A percentile compares a stretch with the other conserved stretches of the same genome.
Evolutionary conservation across 2,329 filamentous ascomycete genomes (phyloP).

Genomic region (Fusarium globosum): DNA sequence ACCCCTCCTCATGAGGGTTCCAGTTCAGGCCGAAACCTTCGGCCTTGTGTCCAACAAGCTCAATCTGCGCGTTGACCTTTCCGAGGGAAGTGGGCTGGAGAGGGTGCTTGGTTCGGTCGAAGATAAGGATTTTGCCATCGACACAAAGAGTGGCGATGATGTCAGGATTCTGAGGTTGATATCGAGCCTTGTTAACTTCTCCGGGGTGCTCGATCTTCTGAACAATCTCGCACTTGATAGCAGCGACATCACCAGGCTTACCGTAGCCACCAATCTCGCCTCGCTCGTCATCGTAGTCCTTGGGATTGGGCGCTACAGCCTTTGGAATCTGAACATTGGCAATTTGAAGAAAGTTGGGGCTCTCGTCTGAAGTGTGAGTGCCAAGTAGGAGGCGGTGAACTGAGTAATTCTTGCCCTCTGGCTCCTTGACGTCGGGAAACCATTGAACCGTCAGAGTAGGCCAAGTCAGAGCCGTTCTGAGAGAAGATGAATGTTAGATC

Average conservation of each 20-base stretch:
- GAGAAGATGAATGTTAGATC: constrained; percentile 6
- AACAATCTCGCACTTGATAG: constrained; percentile 89
- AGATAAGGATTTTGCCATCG: constrained; percentile 89
- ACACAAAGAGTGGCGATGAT: constrained; percentile 94
- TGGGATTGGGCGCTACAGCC: constrained; percentile 75
- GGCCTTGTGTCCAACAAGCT: constrained; percentile 83
- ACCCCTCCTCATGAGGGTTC: constrained; percentile 86
- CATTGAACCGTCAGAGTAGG: constrained; percentile 97
- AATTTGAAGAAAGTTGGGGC: constrained; percentile 93
- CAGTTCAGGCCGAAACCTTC: constrained; percentile 95
- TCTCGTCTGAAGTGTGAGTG: constrained; percentile 89
- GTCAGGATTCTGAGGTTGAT: constrained; percentile 97
- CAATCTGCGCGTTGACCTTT: constrained; percentile 82
- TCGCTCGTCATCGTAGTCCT: constrained; percentile 90
- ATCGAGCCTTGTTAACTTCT: constrained; percentile 98
- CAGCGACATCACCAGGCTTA: constrained; percentile 73
- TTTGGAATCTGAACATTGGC: constrained; percentile 95
- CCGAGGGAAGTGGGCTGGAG: constrained; percentile 73
- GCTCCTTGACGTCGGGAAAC: constrained; percentile 93
- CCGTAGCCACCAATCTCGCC: constrained; percentile 96
- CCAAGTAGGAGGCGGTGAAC: constrained; percentile 91
- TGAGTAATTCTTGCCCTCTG: constrained; percentile 86
- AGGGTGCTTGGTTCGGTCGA: constrained; percentile 95
- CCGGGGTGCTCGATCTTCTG: constrained; percentile 97
- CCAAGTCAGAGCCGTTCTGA: constrained; percentile 90